Base-by-base conservation (phyloP, 805 yeast genomes). In the Lipomyces chichibuensis region DNA sequence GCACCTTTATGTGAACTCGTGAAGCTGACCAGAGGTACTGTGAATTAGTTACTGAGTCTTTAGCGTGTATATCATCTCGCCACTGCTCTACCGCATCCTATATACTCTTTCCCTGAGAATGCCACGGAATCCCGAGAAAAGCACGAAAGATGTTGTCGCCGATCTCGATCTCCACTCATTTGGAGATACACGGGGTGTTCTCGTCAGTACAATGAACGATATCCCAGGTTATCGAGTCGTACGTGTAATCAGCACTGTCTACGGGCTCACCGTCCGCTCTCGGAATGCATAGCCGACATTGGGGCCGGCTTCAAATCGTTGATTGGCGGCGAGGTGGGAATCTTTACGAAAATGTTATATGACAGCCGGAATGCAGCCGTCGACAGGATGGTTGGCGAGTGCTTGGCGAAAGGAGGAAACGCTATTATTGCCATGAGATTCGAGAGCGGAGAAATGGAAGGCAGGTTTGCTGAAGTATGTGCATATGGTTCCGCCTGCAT, bases 321-420 rank as follows among this genome's bases (percentile, higher is more conserved):
- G 8, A 17, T 52, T 7, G 55, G 55, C n/a, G 55, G 55, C 27
- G 55, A 52, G 55, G 8, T 52, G 32, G n/a, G 55, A 0, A 8
- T 52, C 32, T 27, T 52, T 8, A 52, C 55, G n/a, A 52, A 52
- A 17, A 20, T 52, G 55, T 23, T 52, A 6, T 52, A 52, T 14
- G 55, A 20, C 32, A 23, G 32, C 32, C 55, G 55, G 17, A 52
- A 52, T 52, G 9, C 17, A 25, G 55, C 55, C n/a, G 55, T 6
- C 55, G 55, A 52, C 3, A 23, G 33, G n/a, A 52, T 52, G 55
- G 17, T 52, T 52, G 55, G 55, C 9, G 55, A 52, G 55, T 52
- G 55, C 23, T 17, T 52, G 35, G 33, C 29, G 9, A 23, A 25
- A 6, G 55, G 55, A 23, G 55, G n/a, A n/a, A n/a, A n/a, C n/a